Base-by-base conservation (phyloP, 306 rosid species). In the Clitoria ternatea region DNA sequence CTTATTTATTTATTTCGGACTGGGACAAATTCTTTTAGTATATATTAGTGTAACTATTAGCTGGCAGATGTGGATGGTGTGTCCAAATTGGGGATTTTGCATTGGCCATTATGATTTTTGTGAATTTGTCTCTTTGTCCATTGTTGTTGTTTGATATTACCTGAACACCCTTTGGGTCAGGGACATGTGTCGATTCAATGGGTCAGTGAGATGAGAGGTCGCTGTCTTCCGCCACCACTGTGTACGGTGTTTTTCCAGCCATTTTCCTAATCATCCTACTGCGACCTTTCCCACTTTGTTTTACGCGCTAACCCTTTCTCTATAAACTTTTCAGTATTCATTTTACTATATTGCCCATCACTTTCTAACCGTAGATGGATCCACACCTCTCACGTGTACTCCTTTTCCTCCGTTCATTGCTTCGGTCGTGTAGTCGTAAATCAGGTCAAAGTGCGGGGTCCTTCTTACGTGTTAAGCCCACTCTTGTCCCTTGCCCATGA, bases 181-280 rank as follows among this genome's bases (percentile, higher is more conserved):
- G 48, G 20, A 67, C 81, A 74, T 56, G 81, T 78, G 89, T 69
- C 76, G 42, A 70, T 43, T 37, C 11, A 2, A 0, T 26, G 14
- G 73, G 81, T 77, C 2, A 60, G 84, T 83, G 43, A 70, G 27
- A 29, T 83, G 43, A 70, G 27, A 29, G 1, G 86, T 81, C 85
- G 13, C 23, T 77, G 72, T 86, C 86, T 45, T n/a, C 22, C 20
- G 61, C 20, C 73, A 76, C 62, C 47, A 10, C 53, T 24, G 26
- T 26, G 49, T 7, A 20, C 26, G 57, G 68, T 35, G 36, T 2
- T 64, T 63, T 72, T 64, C 74, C 56, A 45, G 13, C 72, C 40
- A 54, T 37, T 52, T 78, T 65, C 70, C 74, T 64, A 52, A 24
- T 61, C 70, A 1, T 64, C 29, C 14, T 7, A 14, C 63, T 20